Evolutionary conservation across 202 grass and related monocot genomes (phyloP).

Genomic region (Musa balbisiana): DNA sequence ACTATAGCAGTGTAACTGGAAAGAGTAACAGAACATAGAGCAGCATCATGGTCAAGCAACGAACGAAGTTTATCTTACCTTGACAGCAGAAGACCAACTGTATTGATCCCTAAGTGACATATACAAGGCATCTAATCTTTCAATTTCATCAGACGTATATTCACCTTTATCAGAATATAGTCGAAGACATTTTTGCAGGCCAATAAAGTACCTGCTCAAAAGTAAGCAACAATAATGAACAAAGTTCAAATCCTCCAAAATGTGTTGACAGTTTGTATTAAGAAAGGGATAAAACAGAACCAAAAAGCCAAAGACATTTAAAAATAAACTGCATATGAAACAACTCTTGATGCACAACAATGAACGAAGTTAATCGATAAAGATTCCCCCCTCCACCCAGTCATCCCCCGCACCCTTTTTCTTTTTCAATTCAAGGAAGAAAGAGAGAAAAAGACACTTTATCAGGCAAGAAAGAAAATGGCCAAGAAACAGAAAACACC

Average conservation of each 20-base stretch:
- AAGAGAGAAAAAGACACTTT: no score
- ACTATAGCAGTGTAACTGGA: not conserved
- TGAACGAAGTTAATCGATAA: no score
- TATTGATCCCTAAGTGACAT: conserved; percentile 77
- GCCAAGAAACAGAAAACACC: no score
- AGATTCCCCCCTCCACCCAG: no score
- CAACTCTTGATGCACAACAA: no score
- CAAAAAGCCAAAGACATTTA: not conserved
- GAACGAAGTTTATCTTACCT: conserved; percentile 32
- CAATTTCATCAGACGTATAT: conserved; percentile 56
- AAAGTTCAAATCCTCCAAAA: not conserved
- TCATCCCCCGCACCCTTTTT: no score
- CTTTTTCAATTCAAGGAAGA: no score
- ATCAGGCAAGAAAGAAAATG: no score
- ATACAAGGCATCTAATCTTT: conserved; percentile 57
- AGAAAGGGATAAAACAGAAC: no score
- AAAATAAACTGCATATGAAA: no score
- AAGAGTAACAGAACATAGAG: no score
- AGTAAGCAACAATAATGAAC: conserved; percentile 9
- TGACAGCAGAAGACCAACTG: conserved; percentile 78
- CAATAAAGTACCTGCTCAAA: conserved; percentile 65
- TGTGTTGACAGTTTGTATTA: no score
- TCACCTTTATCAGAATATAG: conserved; percentile 81
- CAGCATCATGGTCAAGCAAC: not conserved
- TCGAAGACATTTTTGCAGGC: conserved; percentile 77